Conservation (phyloP, 1,284 basidiomycete species). For the Thelephora terrestris region DNA sequence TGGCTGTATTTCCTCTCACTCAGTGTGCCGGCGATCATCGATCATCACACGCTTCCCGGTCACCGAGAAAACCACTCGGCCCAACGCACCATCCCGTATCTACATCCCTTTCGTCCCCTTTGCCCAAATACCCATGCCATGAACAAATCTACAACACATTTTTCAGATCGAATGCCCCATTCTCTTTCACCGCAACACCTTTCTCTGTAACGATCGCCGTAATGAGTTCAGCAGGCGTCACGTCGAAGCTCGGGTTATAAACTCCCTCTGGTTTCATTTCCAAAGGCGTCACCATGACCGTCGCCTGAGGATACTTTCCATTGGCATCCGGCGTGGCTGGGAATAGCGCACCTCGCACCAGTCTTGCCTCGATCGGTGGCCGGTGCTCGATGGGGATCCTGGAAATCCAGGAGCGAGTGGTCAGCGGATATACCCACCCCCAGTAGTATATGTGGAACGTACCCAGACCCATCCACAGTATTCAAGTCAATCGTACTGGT, state of each 20-base stretch:
- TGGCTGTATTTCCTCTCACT: too few relatives aligned
- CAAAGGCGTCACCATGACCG: constrained; percentile 67
- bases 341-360: constrained; percentile 70
- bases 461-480: constrained; percentile 64
- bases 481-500: constrained; percentile 82
- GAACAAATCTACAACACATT: constrained; percentile 30
- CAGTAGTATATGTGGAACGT: constrained; percentile 17
- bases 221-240: constrained; percentile 79
- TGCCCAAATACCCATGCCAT: not conserved
- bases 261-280: constrained; percentile 44
- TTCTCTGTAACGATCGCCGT: constrained; percentile 86
- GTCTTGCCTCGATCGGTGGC: constrained; percentile 76
- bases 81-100: too few relatives aligned
- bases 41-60: too few relatives aligned
- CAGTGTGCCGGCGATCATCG: too few relatives aligned
- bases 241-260: constrained; percentile 91
- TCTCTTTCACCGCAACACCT: constrained; percentile 63
- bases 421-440: not conserved
- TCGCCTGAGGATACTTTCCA: constrained; percentile 43
- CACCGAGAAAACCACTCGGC: too few relatives aligned
- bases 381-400: constrained; percentile 91
- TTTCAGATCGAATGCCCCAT: constrained; percentile 47
- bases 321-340: constrained; percentile 31
- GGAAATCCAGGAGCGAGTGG: constrained; percentile 4
- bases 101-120: too few relatives aligned